Evolutionary conservation across 345 rosid species (phyloP), one percentile per base, ranked within the genome.

Genomic region (Lagerstroemia speciosa): DNA sequence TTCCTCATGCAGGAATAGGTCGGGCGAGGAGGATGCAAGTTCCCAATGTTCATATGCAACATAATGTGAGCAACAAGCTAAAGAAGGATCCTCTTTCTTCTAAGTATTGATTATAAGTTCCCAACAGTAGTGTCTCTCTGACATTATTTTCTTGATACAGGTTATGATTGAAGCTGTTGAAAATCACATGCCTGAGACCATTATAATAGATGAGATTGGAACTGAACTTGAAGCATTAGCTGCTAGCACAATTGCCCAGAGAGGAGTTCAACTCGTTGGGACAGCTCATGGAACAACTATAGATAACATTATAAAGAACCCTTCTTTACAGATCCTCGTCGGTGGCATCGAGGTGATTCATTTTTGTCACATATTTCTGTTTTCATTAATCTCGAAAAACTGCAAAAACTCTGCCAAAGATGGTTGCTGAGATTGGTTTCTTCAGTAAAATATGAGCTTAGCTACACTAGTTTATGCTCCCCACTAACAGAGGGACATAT

Each of bases 111-210:
- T 48, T 50, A 27, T 26, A 38, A 36, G 63, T 20, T 27, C 19
- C 34, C 12, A 20, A 19, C 0, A 20, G 17, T 41, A 41, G 46
- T 41, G 46, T 41, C 0, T 5, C 14, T 41, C 32, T 58, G 7
- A 52, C 5, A 27, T 11, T 58, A 6, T 26, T 58, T 30, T 16
- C 19, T 27, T 58, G 32, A 58, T 73, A 48, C 80, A 93, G 97
- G 91, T 93, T 68, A 93, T 93, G 98, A 91, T 93, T 62, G 98
- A 93, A 92, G 98, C 97, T 6, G 94, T 93, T 50, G 98, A 93
- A 85, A 93, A 93, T 77, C 98, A 93, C 77, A 91, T 89, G 97
- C 97, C 98, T n/a, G 80, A 93, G 87, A 78, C 87, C 33, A 87
- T 93, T 71, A 91, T 90, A 33, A 93, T 91, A 7, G 98, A 93